Evolutionary conservation across 2,329 filamentous ascomycete species (phyloP).

Genomic region (Ophiocordyceps unilateralis): DNA sequence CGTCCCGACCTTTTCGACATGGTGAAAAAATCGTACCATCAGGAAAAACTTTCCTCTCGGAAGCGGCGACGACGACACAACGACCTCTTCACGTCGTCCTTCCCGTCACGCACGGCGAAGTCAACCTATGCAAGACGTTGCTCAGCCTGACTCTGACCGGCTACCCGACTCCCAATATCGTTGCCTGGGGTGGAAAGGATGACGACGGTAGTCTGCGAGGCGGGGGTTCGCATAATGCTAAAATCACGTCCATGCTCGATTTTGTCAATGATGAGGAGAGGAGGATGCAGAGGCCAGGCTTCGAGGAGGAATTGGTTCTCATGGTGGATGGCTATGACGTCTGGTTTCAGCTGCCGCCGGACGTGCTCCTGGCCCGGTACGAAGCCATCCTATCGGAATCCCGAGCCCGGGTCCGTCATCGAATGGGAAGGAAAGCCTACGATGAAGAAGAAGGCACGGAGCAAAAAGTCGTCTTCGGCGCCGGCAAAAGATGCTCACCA

Average conservation of each 20-base stretch:
- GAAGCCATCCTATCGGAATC: slow-evolving; percentile 8
- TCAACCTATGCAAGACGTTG: slow-evolving; percentile 15
- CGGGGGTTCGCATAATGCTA: slow-evolving; percentile 13
- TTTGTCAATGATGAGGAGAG: slow-evolving; percentile 10
- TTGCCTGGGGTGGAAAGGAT: slow-evolving; percentile 10
- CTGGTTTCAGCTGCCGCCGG: slow-evolving; percentile 16
- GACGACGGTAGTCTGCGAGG: slow-evolving; percentile 5
- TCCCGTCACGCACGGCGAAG: slow-evolving; percentile 8
- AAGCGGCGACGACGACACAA: too few species aligned
- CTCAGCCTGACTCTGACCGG: slow-evolving; percentile 11
- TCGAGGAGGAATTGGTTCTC: slow-evolving; percentile 12
- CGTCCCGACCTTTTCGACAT: too few species aligned
- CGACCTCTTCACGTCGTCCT: slow-evolving; percentile 10
- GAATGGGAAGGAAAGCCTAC: slow-evolving; percentile 10
- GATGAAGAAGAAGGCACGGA: slow-evolving; percentile 6
- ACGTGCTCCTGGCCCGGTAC: slow-evolving; percentile 11
- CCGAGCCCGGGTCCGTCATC: slow-evolving; percentile 7
- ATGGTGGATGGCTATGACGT: slow-evolving; percentile 15
- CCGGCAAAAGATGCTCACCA: slow-evolving; percentile 11
- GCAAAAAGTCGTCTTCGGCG: slow-evolving; percentile 10
- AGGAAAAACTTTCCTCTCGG: too few species aligned
- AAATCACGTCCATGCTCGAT: slow-evolving; percentile 10
- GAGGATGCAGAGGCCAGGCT: slow-evolving; percentile 5
- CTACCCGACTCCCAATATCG: slow-evolving; percentile 12
- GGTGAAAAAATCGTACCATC: too few species aligned